phyloP scores from a whole-genome alignment of 179 eudicot genomes.

The Amaranthus tricolor region DNA sequence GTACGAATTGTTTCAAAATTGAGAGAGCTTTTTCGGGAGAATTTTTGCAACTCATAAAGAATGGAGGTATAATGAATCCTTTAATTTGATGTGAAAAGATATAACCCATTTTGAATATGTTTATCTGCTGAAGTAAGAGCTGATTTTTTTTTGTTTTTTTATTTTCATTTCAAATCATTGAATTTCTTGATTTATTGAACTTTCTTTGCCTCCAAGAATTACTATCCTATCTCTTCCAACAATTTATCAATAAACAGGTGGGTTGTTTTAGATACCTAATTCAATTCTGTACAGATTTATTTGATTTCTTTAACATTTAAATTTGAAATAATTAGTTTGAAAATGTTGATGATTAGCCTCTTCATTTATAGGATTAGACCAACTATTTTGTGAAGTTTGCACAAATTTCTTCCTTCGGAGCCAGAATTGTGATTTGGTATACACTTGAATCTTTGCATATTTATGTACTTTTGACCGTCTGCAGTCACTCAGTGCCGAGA shows the following conservation, averaged over 20 bases:
- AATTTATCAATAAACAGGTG: slow-evolving; percentile 8
- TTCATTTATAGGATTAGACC: slow-evolving; percentile 19
- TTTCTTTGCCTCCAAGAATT: not conserved
- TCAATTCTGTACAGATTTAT: not conserved
- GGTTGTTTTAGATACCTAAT: not conserved
- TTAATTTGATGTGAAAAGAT: not conserved
- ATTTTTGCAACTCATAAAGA: no score
- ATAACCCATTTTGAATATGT: not conserved
- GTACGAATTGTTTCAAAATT: no score
- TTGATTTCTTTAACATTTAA: not conserved
- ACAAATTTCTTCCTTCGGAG: slow-evolving; percentile 9
- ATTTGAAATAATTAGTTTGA: slow-evolving; percentile 2
- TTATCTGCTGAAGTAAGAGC: not conserved
- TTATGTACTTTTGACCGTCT: slow-evolving; percentile 12
- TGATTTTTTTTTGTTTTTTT: not conserved
- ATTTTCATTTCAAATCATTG: not conserved
- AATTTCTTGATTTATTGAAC: slow-evolving; percentile 6
- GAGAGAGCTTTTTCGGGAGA: no score
- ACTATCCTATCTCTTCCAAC: not conserved
- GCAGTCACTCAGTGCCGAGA: slow-evolving; percentile 4
- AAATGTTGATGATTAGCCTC: slow-evolving; percentile 9
- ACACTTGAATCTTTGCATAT: slow-evolving; percentile 16
- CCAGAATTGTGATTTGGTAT: slow-evolving; percentile 25
- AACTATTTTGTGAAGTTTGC: slow-evolving; percentile 21
- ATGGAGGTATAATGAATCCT: not conserved